These are phyloP conservation scores for Yarrowia sp. DNA, from an alignment of 805 yeast genomes.

Conservation along the genomic window DNA sequence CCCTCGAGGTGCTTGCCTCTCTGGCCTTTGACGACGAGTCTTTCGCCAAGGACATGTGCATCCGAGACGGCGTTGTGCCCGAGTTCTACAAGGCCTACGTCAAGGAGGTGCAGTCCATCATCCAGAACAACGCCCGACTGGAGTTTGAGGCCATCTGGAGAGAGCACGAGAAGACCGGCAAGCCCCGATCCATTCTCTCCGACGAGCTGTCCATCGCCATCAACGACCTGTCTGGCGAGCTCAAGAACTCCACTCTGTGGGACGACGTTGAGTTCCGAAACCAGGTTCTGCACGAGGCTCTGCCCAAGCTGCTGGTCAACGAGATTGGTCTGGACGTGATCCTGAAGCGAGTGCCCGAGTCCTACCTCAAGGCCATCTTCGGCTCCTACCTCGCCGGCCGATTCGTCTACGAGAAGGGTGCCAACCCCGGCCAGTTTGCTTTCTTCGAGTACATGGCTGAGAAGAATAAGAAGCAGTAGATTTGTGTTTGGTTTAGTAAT, in stretches of 20 bases:
- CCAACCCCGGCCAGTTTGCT: conserved; percentile 71
- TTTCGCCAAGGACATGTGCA: conserved; percentile 81
- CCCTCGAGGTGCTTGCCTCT: conserved; percentile 93
- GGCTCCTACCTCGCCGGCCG: conserved; percentile 85
- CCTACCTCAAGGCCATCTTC: conserved; percentile 86
- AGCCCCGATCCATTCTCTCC: conserved; percentile 68
- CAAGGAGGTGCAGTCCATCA: conserved; percentile 75
- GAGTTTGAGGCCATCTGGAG: conserved; percentile 91
- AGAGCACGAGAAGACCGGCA: conserved; percentile 68
- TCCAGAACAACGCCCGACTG: conserved; percentile 76
- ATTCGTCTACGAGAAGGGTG: conserved; percentile 83
- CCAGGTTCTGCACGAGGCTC: conserved; percentile 73
- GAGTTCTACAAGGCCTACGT: conserved; percentile 84
- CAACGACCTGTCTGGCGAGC: conserved; percentile 83
- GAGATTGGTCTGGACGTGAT: conserved; percentile 69
- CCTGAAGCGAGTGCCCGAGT: conserved; percentile 79
- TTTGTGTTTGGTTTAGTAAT: conserved; percentile 14
- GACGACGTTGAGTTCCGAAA: conserved; percentile 79
- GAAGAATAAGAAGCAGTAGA: conserved; percentile 42
- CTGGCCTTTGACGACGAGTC: conserved; percentile 85
- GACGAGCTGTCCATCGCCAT: conserved; percentile 83
- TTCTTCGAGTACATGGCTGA: conserved; percentile 55
- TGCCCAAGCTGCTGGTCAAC: conserved; percentile 74
- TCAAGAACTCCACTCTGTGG: conserved; percentile 83
- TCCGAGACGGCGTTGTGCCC: conserved; percentile 61